A percentile compares a stretch with the other conserved stretches of the same genome.
Conservation (phyloP, 371 early-diverging fungal species). For the Rhizomucor pusillus region DNA sequence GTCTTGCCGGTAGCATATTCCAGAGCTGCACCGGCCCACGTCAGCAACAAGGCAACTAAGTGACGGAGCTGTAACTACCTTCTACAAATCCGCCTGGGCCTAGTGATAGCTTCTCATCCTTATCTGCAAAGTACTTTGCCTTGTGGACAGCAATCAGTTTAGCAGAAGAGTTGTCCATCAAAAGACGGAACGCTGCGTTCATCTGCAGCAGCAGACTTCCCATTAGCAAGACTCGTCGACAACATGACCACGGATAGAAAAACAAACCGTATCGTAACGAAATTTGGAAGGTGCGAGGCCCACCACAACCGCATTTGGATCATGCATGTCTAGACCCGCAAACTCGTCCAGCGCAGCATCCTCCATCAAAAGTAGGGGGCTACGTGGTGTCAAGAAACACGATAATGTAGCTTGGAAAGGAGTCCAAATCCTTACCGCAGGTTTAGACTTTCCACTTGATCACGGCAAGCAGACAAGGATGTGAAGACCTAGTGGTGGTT, state of each 20-base stretch:
- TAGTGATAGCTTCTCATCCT: constrained; percentile 61
- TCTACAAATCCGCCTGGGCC: constrained; percentile 89
- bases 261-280: constrained; percentile 60
- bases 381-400: constrained; percentile 9
- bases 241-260: background rate
- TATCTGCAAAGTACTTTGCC: constrained; percentile 71
- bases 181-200: constrained; percentile 67
- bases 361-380: constrained; percentile 77
- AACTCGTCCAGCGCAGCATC: constrained; percentile 75
- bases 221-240: constrained; percentile 5
- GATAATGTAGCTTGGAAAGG: background rate
- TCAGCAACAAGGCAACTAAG: too few relatives aligned
- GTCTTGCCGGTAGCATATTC: constrained; percentile 71
- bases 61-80: too few relatives aligned
- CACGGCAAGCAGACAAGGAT: constrained; percentile 73
- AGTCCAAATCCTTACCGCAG: constrained; percentile 29
- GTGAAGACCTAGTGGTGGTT: constrained; percentile 61
- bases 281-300: constrained; percentile 80
- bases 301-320: constrained; percentile 78
- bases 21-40: constrained; percentile 40
- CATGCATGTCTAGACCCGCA: constrained; percentile 43
- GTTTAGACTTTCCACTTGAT: constrained; percentile 46
- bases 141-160: constrained; percentile 79
- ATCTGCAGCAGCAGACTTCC: constrained; percentile 28
- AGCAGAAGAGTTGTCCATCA: constrained; percentile 38